Evolutionary conservation across 768 basidiomycete species (phyloP).

Genomic region (Crassisporium funariophilum): DNA sequence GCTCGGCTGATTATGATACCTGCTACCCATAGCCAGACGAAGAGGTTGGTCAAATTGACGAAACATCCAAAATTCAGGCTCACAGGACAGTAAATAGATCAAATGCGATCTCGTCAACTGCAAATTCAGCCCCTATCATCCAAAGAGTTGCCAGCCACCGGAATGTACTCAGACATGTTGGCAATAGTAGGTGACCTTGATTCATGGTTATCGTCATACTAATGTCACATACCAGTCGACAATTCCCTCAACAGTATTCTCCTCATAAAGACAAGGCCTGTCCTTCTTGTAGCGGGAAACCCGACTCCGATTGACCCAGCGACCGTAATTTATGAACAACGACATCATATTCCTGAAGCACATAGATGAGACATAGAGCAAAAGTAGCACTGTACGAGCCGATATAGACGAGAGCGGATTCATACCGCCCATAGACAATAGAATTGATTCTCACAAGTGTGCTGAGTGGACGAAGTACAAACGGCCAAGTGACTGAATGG

Average conservation of each 20-base stretch:
- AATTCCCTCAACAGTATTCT: constrained; percentile 69
- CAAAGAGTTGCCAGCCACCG: constrained; percentile 50
- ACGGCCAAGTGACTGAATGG: constrained; percentile 4
- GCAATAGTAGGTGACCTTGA: constrained; percentile 62
- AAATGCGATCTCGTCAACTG: constrained; percentile 60
- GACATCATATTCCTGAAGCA: constrained; percentile 6
- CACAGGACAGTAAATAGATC: constrained; percentile 43
- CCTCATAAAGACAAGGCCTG: constrained; percentile 64
- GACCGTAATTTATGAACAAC: no score
- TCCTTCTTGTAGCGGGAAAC: constrained; percentile 43
- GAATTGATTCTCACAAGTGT: no score
- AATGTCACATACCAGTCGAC: constrained; percentile 44
- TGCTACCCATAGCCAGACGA: constrained; percentile 57
- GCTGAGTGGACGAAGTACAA: constrained; percentile 13
- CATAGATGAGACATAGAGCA: no score
- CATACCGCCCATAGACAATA: no score
- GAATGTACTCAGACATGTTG: constrained; percentile 60
- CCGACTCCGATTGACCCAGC: constrained; percentile 15
- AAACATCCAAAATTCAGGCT: constrained; percentile 11
- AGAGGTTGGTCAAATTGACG: constrained; percentile 40
- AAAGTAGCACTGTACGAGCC: no score
- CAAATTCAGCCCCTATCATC: constrained; percentile 64
- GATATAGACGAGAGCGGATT: no score
- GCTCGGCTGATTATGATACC: constrained; percentile 6
- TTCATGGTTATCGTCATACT: constrained; percentile 8